These are phyloP conservation scores for Reutealis trisperma DNA, from an alignment of 345 rosid genomes.

Conservation along the genomic window DNA sequence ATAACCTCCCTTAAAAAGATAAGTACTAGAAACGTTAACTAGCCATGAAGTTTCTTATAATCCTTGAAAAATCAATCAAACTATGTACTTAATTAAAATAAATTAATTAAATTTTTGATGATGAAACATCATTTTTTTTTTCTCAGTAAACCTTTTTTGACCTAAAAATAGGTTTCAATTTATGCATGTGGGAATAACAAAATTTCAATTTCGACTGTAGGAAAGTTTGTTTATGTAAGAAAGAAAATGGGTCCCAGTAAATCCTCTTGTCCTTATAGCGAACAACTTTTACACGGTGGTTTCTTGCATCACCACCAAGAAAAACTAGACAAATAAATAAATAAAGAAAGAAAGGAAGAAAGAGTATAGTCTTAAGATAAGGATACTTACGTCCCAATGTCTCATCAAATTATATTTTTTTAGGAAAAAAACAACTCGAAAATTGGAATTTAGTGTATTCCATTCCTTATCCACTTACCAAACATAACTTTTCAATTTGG, in stretches of 20 bases:
- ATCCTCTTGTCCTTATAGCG: not conserved
- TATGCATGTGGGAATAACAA: no score
- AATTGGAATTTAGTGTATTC: not conserved
- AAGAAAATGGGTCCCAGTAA: conserved; percentile 6
- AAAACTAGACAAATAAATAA: not conserved
- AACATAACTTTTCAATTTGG: conserved; percentile 16
- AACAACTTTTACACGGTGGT: not conserved
- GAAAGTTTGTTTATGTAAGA: not conserved
- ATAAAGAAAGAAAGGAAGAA: not conserved
- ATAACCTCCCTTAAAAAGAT: not conserved
- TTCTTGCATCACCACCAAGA: conserved; percentile 16
- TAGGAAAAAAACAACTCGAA: no score
- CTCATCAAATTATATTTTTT: conserved; percentile 9
- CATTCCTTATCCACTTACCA: conserved; percentile 10
- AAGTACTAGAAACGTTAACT: conserved; percentile 5
- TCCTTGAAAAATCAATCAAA: not conserved
- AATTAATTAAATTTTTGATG: no score
- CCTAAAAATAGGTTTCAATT: no score
- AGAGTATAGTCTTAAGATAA: conserved; percentile 21
- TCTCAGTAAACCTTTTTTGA: no score
- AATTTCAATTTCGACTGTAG: not conserved
- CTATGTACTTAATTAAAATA: no score
- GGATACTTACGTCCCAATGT: conserved; percentile 20
- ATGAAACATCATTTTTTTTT: no score
- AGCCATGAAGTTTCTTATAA: not conserved